These are phyloP conservation scores for Monilinia vaccinii-corymbosi DNA, from an alignment of 2,329 filamentous ascomycete species.

Conservation along the genomic window DNA sequence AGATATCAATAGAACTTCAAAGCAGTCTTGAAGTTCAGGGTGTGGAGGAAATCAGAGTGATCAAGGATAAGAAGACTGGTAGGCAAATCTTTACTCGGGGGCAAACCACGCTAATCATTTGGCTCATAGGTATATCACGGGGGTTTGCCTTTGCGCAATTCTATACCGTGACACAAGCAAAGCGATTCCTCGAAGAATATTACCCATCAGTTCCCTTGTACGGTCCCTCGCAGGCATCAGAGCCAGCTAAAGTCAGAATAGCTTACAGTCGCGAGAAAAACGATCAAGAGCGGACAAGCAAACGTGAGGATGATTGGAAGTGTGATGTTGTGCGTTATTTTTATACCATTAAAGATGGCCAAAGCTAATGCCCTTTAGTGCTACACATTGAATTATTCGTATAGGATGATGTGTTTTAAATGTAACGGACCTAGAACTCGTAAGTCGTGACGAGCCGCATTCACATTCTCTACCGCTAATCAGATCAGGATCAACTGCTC, in stretches of 20 bases:
- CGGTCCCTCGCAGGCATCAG: slow-evolving; percentile 33
- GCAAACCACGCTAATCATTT: slow-evolving; percentile 10
- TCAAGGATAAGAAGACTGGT: slow-evolving; percentile 50
- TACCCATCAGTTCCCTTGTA: slow-evolving; percentile 41
- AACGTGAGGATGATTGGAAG: slow-evolving; percentile 46
- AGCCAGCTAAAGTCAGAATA: slow-evolving; percentile 32
- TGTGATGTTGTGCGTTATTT: slow-evolving; percentile 39
- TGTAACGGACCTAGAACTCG: slow-evolving; percentile 46
- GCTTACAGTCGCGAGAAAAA: slow-evolving; percentile 44
- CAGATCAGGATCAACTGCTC: slow-evolving; percentile 26
- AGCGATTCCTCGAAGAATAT: slow-evolving; percentile 43
- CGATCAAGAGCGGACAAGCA: slow-evolving; percentile 36
- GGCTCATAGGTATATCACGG: slow-evolving; percentile 39
- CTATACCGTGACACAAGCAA: slow-evolving; percentile 38
- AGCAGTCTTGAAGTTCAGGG: slow-evolving; percentile 41
- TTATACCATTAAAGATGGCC: background rate
- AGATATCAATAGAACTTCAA: slow-evolving; percentile 47
- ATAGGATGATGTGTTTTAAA: slow-evolving; percentile 46
- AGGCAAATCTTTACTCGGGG: slow-evolving; percentile 15
- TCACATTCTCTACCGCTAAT: slow-evolving; percentile 18
- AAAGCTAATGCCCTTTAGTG: slow-evolving; percentile 35
- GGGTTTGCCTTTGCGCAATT: slow-evolving; percentile 50
- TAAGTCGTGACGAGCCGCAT: slow-evolving; percentile 26
- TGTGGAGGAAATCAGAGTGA: slow-evolving; percentile 48
- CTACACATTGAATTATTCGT: slow-evolving; percentile 46